Conservation (phyloP, 129 eudicot genomes). For the Saposhnikovia divaricata region DNA sequence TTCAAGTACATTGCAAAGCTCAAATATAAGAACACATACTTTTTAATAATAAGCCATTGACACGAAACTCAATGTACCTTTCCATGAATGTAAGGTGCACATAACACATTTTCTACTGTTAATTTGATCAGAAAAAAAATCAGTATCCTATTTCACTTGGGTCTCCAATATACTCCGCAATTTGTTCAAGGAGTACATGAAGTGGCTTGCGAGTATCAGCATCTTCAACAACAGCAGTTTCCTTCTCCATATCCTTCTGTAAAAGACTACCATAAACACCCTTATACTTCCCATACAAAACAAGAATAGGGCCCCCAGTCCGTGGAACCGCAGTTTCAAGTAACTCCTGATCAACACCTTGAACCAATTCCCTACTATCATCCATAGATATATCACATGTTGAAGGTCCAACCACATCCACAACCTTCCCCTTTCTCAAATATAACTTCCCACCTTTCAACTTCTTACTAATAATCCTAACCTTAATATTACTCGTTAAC, state of each 20-base stretch:
- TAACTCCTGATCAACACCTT: constrained; percentile 67
- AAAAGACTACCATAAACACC: constrained; percentile 71
- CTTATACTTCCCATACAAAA: constrained; percentile 67
- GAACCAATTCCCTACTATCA: constrained; percentile 58
- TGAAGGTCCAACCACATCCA: constrained; percentile 86
- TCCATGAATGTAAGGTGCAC: not conserved
- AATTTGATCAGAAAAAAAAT: constrained; percentile 4
- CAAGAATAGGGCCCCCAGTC: constrained; percentile 80
- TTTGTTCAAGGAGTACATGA: constrained; percentile 67
- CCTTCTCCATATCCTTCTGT: constrained; percentile 66
- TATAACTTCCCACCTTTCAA: constrained; percentile 72
- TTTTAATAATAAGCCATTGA: not conserved
- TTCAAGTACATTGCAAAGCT: not conserved
- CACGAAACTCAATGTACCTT: constrained; percentile 8
- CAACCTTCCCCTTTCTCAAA: constrained; percentile 68
- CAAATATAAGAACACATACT: not conserved
- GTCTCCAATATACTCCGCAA: constrained; percentile 87
- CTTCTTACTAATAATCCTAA: constrained; percentile 57
- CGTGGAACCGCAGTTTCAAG: constrained; percentile 78
- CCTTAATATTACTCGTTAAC: constrained; percentile 72
- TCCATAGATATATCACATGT: constrained; percentile 77
- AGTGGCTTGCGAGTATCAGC: constrained; percentile 63
- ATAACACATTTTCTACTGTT: not conserved
- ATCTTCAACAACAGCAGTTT: constrained; percentile 74
- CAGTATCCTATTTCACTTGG: constrained; percentile 73